Conservation (phyloP, 2,329 filamentous ascomycete species). For the Microdochium trichocladiopsis region DNA sequence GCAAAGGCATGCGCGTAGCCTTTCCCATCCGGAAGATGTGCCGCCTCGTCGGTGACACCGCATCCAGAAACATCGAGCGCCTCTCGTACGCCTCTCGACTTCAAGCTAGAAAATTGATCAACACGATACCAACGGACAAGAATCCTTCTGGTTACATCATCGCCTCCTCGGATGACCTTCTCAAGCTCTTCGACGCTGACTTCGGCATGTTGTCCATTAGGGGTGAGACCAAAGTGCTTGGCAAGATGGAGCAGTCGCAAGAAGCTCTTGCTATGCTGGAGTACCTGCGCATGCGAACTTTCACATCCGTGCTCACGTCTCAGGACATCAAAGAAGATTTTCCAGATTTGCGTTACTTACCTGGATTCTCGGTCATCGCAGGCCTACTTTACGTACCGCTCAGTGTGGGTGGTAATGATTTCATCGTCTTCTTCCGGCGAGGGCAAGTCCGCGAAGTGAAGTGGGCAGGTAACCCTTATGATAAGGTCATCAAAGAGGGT, state of each 20-base stretch:
- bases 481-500: conserved; percentile 66
- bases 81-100: conserved; percentile 79
- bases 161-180: conserved; percentile 76
- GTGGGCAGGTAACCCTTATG: conserved; percentile 83
- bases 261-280: conserved; percentile 80
- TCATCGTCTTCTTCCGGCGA: conserved; percentile 86
- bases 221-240: conserved; percentile 84
- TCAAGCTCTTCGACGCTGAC: conserved; percentile 81
- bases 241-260: conserved; percentile 66
- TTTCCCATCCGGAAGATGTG: conserved; percentile 94
- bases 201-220: conserved; percentile 78
- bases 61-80: conserved; percentile 80
- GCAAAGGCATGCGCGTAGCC: conserved; percentile 76
- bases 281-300: conserved; percentile 69
- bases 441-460: conserved; percentile 70
- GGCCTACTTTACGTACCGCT: conserved; percentile 78
- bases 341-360: conserved; percentile 70
- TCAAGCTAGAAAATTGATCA: conserved; percentile 82
- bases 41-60: conserved; percentile 76
- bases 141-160: conserved; percentile 89
- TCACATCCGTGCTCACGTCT: conserved; percentile 70
- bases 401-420: conserved; percentile 68
- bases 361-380: conserved; percentile 71
- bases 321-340: conserved; percentile 73
- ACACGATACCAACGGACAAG: conserved; percentile 70